Evolutionary conservation across 2,329 filamentous ascomycete genomes (phyloP).

Genomic region (Neonectria sp.): DNA sequence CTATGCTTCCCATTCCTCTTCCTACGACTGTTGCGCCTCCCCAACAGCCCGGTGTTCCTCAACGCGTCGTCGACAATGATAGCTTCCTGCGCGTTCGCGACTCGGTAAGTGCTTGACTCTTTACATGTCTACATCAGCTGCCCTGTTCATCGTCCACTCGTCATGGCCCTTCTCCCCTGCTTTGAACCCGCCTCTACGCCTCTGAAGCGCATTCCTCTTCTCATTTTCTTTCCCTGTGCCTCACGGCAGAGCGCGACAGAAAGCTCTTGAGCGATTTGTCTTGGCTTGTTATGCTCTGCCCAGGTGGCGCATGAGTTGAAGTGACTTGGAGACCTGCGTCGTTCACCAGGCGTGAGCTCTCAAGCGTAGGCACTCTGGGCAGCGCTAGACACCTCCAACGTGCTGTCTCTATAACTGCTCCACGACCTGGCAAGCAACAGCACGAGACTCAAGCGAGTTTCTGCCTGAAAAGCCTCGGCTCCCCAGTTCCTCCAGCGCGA

Average conservation of each 20-base stretch:
- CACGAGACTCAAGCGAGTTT: neutral
- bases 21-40: constrained; percentile 38
- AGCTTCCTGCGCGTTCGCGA: constrained; percentile 87
- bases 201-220: too few species aligned
- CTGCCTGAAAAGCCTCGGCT: neutral
- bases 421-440: neutral
- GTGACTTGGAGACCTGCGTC: neutral
- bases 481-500: neutral
- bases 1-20: constrained; percentile 58
- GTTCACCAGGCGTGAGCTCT: neutral
- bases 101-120: constrained; percentile 72
- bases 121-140: constrained; percentile 12
- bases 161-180: neutral
- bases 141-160: constrained; percentile 4
- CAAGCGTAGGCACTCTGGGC: neutral
- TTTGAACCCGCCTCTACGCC: neutral
- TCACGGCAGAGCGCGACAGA: neutral
- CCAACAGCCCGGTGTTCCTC: constrained; percentile 40
- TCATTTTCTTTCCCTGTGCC: neutral
- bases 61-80: constrained; percentile 74
- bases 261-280: neutral
- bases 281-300: neutral
- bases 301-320: neutral
- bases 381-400: constrained; percentile 7
- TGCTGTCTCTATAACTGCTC: neutral